A percentile compares a stretch with the other conserved stretches of the same genome.
Evolutionary conservation across 345 rosid species (phyloP).

Genomic region (Corchorus olitorius): DNA sequence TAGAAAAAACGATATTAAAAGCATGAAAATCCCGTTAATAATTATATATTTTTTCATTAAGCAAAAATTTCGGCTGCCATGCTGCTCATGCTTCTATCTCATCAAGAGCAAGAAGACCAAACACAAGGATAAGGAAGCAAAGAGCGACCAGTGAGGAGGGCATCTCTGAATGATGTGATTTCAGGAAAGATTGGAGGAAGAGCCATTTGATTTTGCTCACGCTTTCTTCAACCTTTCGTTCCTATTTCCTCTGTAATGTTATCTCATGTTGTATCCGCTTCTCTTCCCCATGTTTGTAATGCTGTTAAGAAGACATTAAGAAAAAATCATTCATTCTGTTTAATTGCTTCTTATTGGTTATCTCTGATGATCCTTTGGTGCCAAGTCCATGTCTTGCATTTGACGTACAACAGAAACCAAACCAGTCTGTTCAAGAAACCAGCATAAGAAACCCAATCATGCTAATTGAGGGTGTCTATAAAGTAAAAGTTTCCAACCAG

Average conservation of each 20-base stretch:
- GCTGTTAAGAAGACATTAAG: constrained; percentile 2
- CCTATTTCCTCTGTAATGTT: constrained; percentile 18
- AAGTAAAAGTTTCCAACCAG: neutral
- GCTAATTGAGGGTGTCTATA: constrained; percentile 10
- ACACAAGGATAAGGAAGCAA: constrained; percentile 36
- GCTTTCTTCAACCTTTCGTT: constrained; percentile 7
- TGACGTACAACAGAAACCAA: constrained; percentile 78
- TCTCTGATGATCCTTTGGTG: constrained; percentile 45
- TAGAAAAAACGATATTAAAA: too few species aligned
- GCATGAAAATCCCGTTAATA: too few species aligned
- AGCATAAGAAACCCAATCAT: constrained; percentile 32
- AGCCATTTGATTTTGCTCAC: neutral
- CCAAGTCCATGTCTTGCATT: constrained; percentile 71
- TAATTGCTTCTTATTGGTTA: constrained; percentile 21
- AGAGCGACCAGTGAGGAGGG: constrained; percentile 19
- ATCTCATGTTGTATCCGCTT: constrained; percentile 23
- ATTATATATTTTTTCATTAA: too few species aligned
- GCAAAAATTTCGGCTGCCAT: constrained; percentile 42
- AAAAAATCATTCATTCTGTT: neutral
- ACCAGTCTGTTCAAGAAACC: constrained; percentile 90
- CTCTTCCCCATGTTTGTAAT: constrained; percentile 15
- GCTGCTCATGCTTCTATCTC: constrained; percentile 55
- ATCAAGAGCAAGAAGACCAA: constrained; percentile 45
- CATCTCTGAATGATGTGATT: neutral
- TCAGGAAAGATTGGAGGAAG: neutral